A percentile compares a stretch with the other conserved stretches of the same genome.
phyloP scores from a whole-genome alignment of 768 basidiomycete species.

The Pleurotus salmoneostramineus region DNA sequence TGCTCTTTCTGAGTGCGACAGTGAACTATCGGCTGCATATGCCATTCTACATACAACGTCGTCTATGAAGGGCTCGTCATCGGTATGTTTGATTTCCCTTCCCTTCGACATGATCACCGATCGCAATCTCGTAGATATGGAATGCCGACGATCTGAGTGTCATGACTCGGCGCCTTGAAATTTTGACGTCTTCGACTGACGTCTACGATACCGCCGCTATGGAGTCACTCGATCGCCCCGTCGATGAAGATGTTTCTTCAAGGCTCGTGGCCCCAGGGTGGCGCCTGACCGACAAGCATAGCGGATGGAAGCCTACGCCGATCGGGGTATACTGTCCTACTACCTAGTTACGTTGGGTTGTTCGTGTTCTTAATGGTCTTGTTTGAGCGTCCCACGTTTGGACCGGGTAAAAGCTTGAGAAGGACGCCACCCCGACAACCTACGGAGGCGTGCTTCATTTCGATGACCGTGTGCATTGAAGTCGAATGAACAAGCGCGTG shows the following conservation, averaged over 20 bases:
- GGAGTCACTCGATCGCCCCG: background rate
- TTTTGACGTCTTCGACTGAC: conserved; percentile 22
- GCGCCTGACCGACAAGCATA: conserved; percentile 38
- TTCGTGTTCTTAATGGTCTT: background rate
- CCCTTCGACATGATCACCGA: background rate
- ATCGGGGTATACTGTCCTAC: conserved; percentile 50
- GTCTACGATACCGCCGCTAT: conserved; percentile 7
- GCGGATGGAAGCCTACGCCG: conserved; percentile 61
- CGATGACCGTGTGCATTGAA: background rate
- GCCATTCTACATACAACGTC: conserved; percentile 17
- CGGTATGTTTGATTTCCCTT: background rate
- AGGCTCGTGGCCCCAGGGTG: conserved; percentile 40
- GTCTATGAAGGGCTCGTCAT: background rate
- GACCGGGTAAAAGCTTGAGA: too few species aligned
- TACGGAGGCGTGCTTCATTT: too few species aligned
- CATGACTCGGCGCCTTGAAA: conserved; percentile 52
- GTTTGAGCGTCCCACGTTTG: background rate
- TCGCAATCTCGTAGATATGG: conserved; percentile 42
- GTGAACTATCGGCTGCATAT: conserved; percentile 26
- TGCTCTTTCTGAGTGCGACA: conserved; percentile 32
- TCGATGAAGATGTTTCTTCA: background rate
- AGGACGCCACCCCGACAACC: too few species aligned
- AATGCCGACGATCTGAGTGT: conserved; percentile 39
- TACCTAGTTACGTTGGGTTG: background rate
- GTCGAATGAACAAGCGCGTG: background rate